Evolutionary conservation across 768 basidiomycete genomes (phyloP).

Genomic region (Hygrocybe punicea): DNA sequence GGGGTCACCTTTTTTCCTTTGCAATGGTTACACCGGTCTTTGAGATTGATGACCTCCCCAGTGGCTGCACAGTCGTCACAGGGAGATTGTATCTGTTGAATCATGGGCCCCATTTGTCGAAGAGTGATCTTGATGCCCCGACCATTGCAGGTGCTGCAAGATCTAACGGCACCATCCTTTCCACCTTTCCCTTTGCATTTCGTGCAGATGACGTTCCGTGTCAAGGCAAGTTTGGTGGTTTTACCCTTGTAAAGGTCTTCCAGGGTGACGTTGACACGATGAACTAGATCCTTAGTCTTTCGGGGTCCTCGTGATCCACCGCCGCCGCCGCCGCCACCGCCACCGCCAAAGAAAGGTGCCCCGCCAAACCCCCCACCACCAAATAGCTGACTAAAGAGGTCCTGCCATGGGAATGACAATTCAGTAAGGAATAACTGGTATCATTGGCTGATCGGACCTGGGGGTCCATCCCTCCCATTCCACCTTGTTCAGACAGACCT

Average conservation of each 20-base stretch:
- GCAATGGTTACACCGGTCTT: conserved; percentile 89
- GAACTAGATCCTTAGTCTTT: conserved; percentile 97
- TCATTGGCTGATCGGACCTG: conserved; percentile 51
- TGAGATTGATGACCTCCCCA: conserved; percentile 93
- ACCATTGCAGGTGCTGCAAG: conserved; percentile 75
- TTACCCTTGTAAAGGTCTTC: conserved; percentile 99
- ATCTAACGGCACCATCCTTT: conserved; percentile 90
- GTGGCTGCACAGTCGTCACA: conserved; percentile 91
- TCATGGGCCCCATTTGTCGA: conserved; percentile 99
- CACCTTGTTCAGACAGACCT: conserved; percentile 79
- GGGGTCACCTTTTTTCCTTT: conserved; percentile 92
- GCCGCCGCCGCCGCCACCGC: conserved; percentile 62
- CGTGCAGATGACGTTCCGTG: conserved; percentile 88
- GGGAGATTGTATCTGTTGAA: conserved; percentile 95
- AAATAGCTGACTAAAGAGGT: conserved; percentile 95
- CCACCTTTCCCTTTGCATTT: conserved; percentile 97
- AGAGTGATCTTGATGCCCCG: conserved; percentile 88
- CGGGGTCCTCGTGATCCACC: conserved; percentile 60
- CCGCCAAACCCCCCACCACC: conserved; percentile 68
- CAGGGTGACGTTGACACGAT: conserved; percentile 92
- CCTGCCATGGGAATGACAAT: conserved; percentile 42
- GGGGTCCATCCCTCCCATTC: conserved; percentile 95
- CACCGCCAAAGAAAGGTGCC: conserved; percentile 70
- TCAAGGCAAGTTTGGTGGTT: conserved; percentile 94
- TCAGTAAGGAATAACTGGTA: not conserved